Evolutionary conservation across 495 filamentous ascomycete genomes (phyloP).

Genomic region (Terfezia boudieri): DNA sequence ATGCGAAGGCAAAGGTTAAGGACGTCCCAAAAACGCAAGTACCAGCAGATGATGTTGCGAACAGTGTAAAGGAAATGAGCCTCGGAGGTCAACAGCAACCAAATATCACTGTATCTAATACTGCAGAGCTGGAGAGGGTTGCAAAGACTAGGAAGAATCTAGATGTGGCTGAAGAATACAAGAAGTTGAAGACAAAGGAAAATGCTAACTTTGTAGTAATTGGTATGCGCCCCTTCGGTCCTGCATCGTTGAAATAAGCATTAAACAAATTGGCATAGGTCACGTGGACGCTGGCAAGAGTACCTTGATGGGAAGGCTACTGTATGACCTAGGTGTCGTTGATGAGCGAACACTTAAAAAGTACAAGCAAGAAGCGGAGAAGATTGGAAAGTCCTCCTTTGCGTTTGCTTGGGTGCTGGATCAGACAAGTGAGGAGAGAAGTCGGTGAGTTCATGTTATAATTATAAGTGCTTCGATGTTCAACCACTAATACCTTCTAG

Average conservation of each 20-base stretch:
- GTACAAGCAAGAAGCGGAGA: slow-evolving; percentile 69
- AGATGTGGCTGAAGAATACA: slow-evolving; percentile 62
- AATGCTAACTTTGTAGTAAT: slow-evolving; percentile 90
- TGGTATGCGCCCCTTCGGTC: slow-evolving; percentile 29
- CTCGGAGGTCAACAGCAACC: slow-evolving; percentile 23
- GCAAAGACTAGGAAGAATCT: slow-evolving; percentile 67
- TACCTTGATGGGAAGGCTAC: slow-evolving; percentile 86
- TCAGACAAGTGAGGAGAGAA: slow-evolving; percentile 66
- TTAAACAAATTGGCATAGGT: slow-evolving; percentile 27
- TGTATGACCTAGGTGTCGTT: slow-evolving; percentile 71
- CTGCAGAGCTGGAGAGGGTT: slow-evolving; percentile 22
- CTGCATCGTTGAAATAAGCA: neutral
- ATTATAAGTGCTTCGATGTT: neutral
- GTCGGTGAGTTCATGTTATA: slow-evolving; percentile 21
- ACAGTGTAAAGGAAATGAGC: slow-evolving; percentile 22
- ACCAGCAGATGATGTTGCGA: slow-evolving; percentile 27
- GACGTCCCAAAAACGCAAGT: slow-evolving; percentile 18
- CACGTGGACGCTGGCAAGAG: slow-evolving; percentile 97
- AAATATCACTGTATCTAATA: slow-evolving; percentile 21
- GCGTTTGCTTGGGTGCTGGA: slow-evolving; percentile 92
- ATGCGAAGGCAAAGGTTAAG: slow-evolving; percentile 23
- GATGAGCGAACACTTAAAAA: slow-evolving; percentile 71
- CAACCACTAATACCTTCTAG: neutral
- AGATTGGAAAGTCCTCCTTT: slow-evolving; percentile 85
- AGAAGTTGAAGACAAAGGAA: slow-evolving; percentile 52